phyloP scores from a whole-genome alignment of 495 filamentous ascomycete species.

The Trichoderma virens region DNA sequence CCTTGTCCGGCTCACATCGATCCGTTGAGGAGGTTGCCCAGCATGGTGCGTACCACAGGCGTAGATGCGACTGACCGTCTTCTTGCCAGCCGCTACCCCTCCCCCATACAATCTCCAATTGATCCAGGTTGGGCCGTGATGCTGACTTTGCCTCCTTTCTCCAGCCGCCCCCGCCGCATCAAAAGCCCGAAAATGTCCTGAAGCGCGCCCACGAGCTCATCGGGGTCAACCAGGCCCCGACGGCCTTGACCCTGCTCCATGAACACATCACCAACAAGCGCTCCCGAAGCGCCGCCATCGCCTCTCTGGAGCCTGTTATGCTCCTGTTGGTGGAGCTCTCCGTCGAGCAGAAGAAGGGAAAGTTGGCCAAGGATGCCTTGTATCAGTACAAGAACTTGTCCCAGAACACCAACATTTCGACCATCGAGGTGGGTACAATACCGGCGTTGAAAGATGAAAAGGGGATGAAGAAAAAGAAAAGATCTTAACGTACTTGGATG shows the following conservation, averaged over 20 bases:
- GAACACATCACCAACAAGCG: slow-evolving; percentile 98
- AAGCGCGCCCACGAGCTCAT: slow-evolving; percentile 98
- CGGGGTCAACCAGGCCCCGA: slow-evolving; percentile 85
- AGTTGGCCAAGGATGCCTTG: slow-evolving; percentile 94
- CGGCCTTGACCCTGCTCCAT: slow-evolving; percentile 90
- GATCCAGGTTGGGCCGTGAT: slow-evolving; percentile 50
- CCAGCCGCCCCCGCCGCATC: slow-evolving; percentile 79
- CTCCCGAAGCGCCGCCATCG: slow-evolving; percentile 93
- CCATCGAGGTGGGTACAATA: slow-evolving; percentile 67
- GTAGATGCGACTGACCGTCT: not conserved
- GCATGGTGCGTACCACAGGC: slow-evolving; percentile 26
- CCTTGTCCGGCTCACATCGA: slow-evolving; percentile 19
- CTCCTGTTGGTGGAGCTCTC: slow-evolving; percentile 92
- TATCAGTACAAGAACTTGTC: slow-evolving; percentile 99
- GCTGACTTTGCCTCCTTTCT: not conserved
- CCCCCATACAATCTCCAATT: slow-evolving; percentile 10
- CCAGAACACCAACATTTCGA: slow-evolving; percentile 96
- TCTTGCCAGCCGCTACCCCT: slow-evolving; percentile 7
- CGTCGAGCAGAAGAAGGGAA: slow-evolving; percentile 94
- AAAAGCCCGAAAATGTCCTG: slow-evolving; percentile 97
- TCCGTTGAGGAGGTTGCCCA: slow-evolving; percentile 33
- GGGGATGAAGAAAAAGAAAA: slow-evolving; percentile 11
- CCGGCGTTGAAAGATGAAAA: not conserved
- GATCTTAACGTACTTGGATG: not conserved
- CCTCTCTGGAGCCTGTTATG: slow-evolving; percentile 96